Base-by-base conservation (phyloP, 345 rosid genomes). In the Melastoma malabathricum region DNA sequence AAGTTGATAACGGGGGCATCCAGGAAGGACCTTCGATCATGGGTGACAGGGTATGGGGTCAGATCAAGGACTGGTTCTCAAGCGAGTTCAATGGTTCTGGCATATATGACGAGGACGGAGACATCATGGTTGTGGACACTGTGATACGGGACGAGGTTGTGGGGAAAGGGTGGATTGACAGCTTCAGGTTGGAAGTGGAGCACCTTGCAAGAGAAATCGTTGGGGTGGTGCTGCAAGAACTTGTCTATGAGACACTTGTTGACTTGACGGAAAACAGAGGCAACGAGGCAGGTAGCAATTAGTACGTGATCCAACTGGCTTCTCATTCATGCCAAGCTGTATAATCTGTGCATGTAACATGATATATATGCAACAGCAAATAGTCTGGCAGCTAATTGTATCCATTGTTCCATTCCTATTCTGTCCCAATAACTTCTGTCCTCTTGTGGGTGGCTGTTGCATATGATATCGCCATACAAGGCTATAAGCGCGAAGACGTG, bases 191-290 rank as follows among this genome's bases (percentile, higher is more conserved):
- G 52, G 86, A 81, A 60, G 51, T 72, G 43, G 77, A 78, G 59
- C 60, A 63, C 48, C 51, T 79, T 56, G 77, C 82, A 46, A 52
- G 29, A 52, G 82, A 81, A 56, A 81, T 88, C 43, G 89, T 78
- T 63, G 62, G 59, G 65, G 70, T 65, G 44, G 64, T 93, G 74
- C 67, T 85, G 54, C 74, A 79, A 60, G 89, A 79, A 66, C 86
- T 93, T 43, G 78, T 88, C 55, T 73, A 76, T 59, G 97, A 93
- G 66, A 69, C 85, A 27, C 79, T 93, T 59, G 67, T 68, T 18
- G 80, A 76, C 55, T 54, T 81, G 57, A 68, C 73, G 39, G 46
- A 4, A 15, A 39, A 5, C 12, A 34, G 44, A 62, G 59, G 23
- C 62, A 43, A 27, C 14, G 15, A 16, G 18, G 25, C 17, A 13